Base-by-base conservation (phyloP, 2,329 filamentous ascomycete genomes). In the Penicillium glabrum region DNA sequence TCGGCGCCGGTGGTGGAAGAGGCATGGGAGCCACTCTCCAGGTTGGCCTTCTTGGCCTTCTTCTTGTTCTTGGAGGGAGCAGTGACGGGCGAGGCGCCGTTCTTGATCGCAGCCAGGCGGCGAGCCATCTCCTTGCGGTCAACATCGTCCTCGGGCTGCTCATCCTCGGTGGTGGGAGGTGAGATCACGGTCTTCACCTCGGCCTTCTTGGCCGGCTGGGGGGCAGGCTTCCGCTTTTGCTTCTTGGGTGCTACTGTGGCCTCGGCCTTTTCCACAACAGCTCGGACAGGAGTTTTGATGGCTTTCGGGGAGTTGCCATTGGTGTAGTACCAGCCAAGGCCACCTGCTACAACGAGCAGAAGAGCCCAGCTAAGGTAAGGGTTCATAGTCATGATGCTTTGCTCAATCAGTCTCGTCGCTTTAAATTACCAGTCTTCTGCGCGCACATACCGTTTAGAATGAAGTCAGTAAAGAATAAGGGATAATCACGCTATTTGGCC, bases 71-170 rank as follows among this genome's bases (percentile, higher is more conserved):
- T 67, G 52, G 56, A 64, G 35, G 58, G 62, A 27, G 72, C 68
- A 59, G 78, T 65, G 85, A 83, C 68, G 2, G 84, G 58, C 11
- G 62, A 84, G 60, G 83, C 84, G 57, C 90, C 90, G 62, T 89
- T 81, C 77, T 91, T 89, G 50, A 88, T 82, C 66, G 83, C 88
- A 56, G 85, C 79, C 64, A 95, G 81, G 71, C 90, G 88, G 67
- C 84, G 84, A 31, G 91, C 91, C 72, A 95, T 93, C 63, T 92
- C 89, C 67, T 83, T 84, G 71, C 89, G 89, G 69, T 88, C 86
- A 54, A 86, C 80, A 45, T 83, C 83, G 57, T 88, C 86, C 56
- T 88, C 82, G 7, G 77, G 61, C 60, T 70, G 59, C 37, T 72
- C 69, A 46, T 64, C 62, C 49, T 73, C 67, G 47, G 65, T 61